Evolutionary conservation across 257 asterid genomes (phyloP), one percentile per base, ranked within the genome.

Genomic region (Nicotiana paniculata): DNA sequence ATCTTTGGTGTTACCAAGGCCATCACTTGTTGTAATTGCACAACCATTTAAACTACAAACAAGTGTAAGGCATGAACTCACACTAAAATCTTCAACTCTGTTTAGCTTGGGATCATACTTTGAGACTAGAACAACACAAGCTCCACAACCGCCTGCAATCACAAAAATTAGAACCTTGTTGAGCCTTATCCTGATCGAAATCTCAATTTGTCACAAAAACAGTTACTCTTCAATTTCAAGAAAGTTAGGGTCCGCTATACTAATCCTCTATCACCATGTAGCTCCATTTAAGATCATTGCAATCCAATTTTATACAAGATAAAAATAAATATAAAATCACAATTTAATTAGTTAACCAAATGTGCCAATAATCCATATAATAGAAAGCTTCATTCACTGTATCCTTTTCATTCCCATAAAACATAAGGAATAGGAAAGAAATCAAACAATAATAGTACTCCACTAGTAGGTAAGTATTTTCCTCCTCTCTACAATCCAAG

Each of bases 121-220:
- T 13, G 97, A 91, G 79, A 93, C 88, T 81, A 91, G 82, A 64
- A 93, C 93, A 9, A 93, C 91, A 62, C 97, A 93, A 39, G 97
- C 94, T 11, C 97, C 97, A 85, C 97, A 93, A 53, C 97, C 97
- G 81, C 96, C 97, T 93, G 90, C 61, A 48, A 51, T 21, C 18
- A 12, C 13, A 18, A 68, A 32, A 32, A 67, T 46, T 5, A 35
- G 7, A 37, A 66, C 16, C 18, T 66, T 53, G 57, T 10, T 53
- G 15, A 12, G 57, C 11, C 48, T 43, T 43, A 43, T 43, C 48
- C 48, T 43, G 48, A 43, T 3, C 11, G 48, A 54, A 1, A 62
- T 62, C 37, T 62, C 35, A 26, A 62, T 5, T 64, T 28, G 8
- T 6, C 4, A 12, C 9, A 26, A 12, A 30, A 63, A 63, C 35